Base-by-base conservation (phyloP, 345 rosid species). In the Gossypium bickii region DNA sequence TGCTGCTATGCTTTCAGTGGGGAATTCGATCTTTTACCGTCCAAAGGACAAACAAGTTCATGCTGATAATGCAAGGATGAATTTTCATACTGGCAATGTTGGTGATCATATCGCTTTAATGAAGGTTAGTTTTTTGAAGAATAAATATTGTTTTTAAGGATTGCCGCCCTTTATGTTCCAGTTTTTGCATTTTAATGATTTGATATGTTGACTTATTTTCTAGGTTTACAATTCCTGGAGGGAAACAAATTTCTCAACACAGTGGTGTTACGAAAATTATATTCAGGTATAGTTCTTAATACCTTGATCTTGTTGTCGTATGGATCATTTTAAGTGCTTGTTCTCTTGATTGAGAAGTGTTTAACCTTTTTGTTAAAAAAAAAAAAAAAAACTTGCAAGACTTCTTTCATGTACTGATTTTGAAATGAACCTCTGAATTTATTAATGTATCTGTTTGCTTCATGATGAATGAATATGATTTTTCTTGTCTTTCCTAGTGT, bases 41-140 rank as follows among this genome's bases (percentile, higher is more conserved):
- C 98, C 98, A 1, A 95, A 93, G 82, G 99, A 93, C 80, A 95
- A 95, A 80, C 98, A 95, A 82, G 98, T 93, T 78, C 98, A 95
- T 70, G 99, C 98, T 7, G 98, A 95, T 80, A 93, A 90, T 82
- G 99, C 98, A 38, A 86, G 98, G 74, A 61, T 94, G 93, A 94
- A 94, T 83, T 94, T 94, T 79, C 93, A 94, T 82, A 83, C 89
- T 0, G 97, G 98, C 74, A 93, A 91, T 81, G 94, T 94, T 8
- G 98, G 98, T 61, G 98, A 91, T 82, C 98, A 92, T 77, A 80
- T 94, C 66, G 97, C 98, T 68, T 81, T 92, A 83, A 88, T 94
- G 56, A 92, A 93, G 97, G 98, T 92, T 74, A 55, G 34, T 75
- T 53, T 2, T 66, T 66, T 44, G 27, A 15, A 63, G 13, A 22